phyloP scores from a whole-genome alignment of 768 basidiomycete genomes.

The Termitomyces sp. region DNA sequence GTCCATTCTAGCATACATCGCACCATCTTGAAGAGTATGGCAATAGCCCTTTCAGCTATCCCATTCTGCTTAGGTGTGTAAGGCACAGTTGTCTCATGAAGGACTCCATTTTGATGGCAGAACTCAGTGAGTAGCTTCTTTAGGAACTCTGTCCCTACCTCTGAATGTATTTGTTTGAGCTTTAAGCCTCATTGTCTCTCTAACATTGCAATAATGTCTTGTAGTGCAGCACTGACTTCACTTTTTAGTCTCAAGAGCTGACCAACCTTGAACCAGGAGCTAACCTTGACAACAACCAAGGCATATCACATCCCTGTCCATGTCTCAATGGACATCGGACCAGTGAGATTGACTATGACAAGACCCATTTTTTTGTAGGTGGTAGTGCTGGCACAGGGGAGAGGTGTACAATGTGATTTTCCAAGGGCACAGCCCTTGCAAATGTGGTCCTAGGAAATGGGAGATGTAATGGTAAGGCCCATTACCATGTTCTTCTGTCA shows the following conservation, averaged over 20 bases:
- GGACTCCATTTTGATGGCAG: not conserved
- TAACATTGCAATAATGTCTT: not conserved
- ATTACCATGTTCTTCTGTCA: no score
- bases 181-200: not conserved
- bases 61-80: not conserved
- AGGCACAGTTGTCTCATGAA: not conserved
- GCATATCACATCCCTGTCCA: not conserved
- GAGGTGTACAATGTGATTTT: not conserved
- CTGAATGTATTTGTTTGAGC: not conserved
- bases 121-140: not conserved
- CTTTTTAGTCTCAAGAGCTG: not conserved
- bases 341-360: not conserved
- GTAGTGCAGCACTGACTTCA: not conserved
- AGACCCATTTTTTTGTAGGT: not conserved
- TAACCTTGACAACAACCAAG: not conserved
- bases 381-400: not conserved
- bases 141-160: not conserved
- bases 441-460: not conserved
- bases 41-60: not conserved
- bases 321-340: not conserved
- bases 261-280: not conserved
- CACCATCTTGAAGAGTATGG: not conserved
- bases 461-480: not conserved
- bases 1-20: not conserved
- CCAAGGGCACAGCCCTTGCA: not conserved